These are phyloP conservation scores for Rhodofomes roseus DNA, from an alignment of 1,284 basidiomycete species.

Conservation along the genomic window DNA sequence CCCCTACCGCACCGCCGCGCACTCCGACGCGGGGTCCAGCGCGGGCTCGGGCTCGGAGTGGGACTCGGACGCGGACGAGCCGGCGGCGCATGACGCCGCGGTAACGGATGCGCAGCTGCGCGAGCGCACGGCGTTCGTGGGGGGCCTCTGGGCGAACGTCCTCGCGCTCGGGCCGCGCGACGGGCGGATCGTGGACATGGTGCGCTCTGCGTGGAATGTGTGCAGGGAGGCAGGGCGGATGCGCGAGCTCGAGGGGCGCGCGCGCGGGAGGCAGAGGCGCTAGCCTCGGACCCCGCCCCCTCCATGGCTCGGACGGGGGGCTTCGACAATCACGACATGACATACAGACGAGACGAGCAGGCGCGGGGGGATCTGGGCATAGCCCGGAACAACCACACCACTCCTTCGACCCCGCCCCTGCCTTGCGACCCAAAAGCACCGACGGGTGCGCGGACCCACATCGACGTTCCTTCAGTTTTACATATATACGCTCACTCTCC, in stretches of 20 bases:
- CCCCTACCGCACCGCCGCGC: constrained; percentile 7
- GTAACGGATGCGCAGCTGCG: constrained; percentile 30
- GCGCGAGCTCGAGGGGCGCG: constrained; percentile 12
- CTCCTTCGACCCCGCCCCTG: no score
- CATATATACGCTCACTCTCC: not conserved
- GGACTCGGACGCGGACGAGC: not conserved
- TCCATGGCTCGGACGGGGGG: not conserved
- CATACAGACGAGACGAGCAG: not conserved
- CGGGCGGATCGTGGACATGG: constrained; percentile 34
- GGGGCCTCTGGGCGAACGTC: constrained; percentile 51
- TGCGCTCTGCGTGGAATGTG: constrained; percentile 48
- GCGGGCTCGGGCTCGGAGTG: not conserved
- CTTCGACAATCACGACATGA: not conserved
- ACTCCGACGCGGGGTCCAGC: not conserved
- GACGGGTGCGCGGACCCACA: not conserved
- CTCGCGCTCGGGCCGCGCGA: constrained; percentile 42
- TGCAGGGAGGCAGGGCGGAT: constrained; percentile 41
- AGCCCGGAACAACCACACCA: no score
- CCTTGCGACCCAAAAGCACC: not conserved
- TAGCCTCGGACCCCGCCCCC: not conserved
- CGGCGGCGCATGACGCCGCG: not conserved
- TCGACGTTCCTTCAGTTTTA: not conserved
- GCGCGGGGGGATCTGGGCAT: no score
- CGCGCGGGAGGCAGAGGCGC: not conserved
- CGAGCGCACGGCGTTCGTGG: constrained; percentile 34